phyloP scores from a whole-genome alignment of 164 flowering plant genomes.

The Stephania cephalantha region DNA sequence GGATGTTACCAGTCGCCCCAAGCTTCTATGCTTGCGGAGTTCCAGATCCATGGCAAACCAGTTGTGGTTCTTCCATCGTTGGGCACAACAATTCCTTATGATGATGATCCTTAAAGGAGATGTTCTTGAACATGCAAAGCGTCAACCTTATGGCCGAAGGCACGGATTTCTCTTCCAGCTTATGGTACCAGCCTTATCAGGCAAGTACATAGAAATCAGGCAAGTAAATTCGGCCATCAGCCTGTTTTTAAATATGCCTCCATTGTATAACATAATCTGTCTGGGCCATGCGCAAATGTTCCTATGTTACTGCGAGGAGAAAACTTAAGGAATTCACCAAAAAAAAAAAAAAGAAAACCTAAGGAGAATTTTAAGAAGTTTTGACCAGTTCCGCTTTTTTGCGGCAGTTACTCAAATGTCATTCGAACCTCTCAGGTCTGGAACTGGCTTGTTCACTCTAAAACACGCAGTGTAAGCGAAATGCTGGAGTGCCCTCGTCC shows the following conservation, averaged over 20 bases:
- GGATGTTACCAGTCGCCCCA: slow-evolving; percentile 20
- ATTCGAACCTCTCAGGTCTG: too few species aligned
- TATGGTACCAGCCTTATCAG: background rate
- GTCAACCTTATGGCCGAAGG: background rate
- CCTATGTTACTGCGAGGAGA: background rate
- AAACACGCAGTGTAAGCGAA: background rate
- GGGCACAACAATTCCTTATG: slow-evolving; percentile 27
- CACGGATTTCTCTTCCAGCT: background rate
- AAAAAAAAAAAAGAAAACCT: background rate
- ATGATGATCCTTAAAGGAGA: slow-evolving; percentile 45
- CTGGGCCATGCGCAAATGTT: too few species aligned
- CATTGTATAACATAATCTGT: too few species aligned
- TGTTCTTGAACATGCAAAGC: background rate
- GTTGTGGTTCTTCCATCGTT: slow-evolving; percentile 32
- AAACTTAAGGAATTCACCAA: background rate
- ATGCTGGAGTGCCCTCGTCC: background rate
- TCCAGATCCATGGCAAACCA: slow-evolving; percentile 34
- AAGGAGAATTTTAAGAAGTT: background rate
- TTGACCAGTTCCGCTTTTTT: background rate
- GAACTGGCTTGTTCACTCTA: background rate
- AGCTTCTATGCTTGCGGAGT: slow-evolving; percentile 28
- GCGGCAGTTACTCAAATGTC: background rate
- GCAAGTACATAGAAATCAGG: background rate
- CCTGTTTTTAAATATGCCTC: background rate
- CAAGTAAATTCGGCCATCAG: background rate